Conservation (phyloP, 805 yeast genomes). For the Helenozyma baotianmanensis region DNA sequence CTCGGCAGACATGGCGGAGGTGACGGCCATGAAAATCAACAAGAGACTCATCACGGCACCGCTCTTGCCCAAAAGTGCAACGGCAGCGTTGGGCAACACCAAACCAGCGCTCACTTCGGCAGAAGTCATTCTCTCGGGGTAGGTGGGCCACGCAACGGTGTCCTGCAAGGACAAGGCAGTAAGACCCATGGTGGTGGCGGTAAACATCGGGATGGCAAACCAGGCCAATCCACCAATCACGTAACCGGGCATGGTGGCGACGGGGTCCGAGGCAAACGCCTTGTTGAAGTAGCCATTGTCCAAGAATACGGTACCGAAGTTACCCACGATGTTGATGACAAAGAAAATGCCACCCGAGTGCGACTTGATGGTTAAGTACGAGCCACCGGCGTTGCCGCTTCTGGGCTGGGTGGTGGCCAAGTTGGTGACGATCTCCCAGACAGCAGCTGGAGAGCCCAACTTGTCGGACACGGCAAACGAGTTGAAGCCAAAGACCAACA, state of each 20-base stretch:
- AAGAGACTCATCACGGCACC: conserved; percentile 83
- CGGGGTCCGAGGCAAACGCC: conserved; percentile 82
- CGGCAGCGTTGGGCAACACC: conserved; percentile 74
- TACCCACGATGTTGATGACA: conserved; percentile 81
- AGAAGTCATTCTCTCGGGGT: conserved; percentile 60
- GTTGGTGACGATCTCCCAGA: conserved; percentile 68
- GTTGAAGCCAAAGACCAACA: conserved; percentile 75
- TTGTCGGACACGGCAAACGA: conserved; percentile 65
- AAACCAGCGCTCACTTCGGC: conserved; percentile 80
- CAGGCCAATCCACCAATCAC: conserved; percentile 85
- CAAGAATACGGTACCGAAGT: conserved; percentile 82
- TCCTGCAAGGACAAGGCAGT: conserved; percentile 72
- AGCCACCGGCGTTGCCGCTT: conserved; percentile 78
- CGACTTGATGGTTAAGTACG: conserved; percentile 84
- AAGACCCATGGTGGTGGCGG: conserved; percentile 83
- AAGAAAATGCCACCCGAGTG: conserved; percentile 84
- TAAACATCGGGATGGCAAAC: conserved; percentile 84
- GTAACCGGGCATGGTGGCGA: conserved; percentile 82
- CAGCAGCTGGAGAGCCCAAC: conserved; percentile 78
- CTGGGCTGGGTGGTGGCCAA: conserved; percentile 62
- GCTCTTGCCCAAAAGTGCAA: conserved; percentile 77
- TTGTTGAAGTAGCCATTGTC: conserved; percentile 89
- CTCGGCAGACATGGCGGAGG: conserved; percentile 90
- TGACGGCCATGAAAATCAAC: conserved; percentile 85
- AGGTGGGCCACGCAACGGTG: conserved; percentile 72